phyloP scores from a whole-genome alignment of 805 yeast genomes.

The Wickerhamiella lipophila region DNA sequence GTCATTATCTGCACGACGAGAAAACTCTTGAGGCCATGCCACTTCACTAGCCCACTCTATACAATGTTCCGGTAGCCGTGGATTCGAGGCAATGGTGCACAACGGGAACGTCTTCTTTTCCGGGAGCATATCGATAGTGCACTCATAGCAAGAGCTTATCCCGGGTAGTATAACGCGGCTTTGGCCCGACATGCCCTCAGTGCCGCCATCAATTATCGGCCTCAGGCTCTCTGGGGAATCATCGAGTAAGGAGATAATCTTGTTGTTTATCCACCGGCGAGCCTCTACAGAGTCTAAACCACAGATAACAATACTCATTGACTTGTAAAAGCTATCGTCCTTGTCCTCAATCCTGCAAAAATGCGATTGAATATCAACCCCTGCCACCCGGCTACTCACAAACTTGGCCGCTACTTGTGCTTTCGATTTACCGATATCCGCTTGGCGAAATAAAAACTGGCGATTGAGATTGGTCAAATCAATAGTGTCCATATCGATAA shows the following conservation, averaged over 20 bases:
- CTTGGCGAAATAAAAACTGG: constrained; percentile 52
- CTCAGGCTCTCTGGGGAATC: constrained; percentile 37
- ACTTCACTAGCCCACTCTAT: constrained; percentile 77
- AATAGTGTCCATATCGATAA: constrained; percentile 74
- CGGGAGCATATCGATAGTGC: constrained; percentile 62
- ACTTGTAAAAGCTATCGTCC: constrained; percentile 46
- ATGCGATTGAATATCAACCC: constrained; percentile 42
- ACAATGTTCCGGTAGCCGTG: constrained; percentile 89
- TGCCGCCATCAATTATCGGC: constrained; percentile 85
- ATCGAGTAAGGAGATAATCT: constrained; percentile 51
- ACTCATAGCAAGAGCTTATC: constrained; percentile 81
- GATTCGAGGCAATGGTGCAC: constrained; percentile 89
- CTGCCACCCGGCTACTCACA: constrained; percentile 34
- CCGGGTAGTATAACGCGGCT: constrained; percentile 77
- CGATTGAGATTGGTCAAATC: constrained; percentile 66
- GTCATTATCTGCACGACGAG: constrained; percentile 52
- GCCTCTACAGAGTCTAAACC: constrained; percentile 88
- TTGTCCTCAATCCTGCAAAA: constrained; percentile 55
- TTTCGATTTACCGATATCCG: constrained; percentile 54
- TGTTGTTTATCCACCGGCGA: constrained; percentile 73
- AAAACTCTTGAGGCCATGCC: constrained; percentile 45
- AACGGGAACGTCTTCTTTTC: constrained; percentile 60
- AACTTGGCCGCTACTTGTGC: constrained; percentile 52
- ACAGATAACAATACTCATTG: constrained; percentile 63
- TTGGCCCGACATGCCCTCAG: constrained; percentile 90